Percentiles rank a stretch among this genome's conserved stretches.
Evolutionary conservation across 148 eudicot species (phyloP).

Genomic region (Cornus suecica): DNA sequence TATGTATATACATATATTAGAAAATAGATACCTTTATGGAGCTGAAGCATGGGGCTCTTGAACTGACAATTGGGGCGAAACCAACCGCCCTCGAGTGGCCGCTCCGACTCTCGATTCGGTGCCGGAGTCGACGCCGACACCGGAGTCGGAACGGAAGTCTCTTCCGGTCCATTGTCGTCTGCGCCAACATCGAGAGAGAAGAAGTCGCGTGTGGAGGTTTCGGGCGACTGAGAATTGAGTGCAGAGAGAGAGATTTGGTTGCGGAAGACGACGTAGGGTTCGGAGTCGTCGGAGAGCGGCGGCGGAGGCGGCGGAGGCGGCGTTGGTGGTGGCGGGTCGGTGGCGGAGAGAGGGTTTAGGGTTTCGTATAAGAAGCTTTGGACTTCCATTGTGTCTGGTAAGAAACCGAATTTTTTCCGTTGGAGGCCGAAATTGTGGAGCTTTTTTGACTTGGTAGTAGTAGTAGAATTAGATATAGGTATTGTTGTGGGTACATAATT

Average conservation of each 20-base stretch:
- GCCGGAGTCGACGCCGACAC: neutral
- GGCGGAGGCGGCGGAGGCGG: constrained; percentile 17
- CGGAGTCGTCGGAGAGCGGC: constrained; percentile 29
- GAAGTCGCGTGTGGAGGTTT: constrained; percentile 46
- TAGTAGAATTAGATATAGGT: too few species aligned
- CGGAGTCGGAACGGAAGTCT: constrained; percentile 14
- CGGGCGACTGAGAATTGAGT: constrained; percentile 17
- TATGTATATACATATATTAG: too few species aligned
- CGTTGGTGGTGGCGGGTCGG: constrained; percentile 19
- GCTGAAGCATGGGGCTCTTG: constrained; percentile 92
- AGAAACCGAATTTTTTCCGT: too few species aligned
- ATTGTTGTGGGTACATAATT: too few species aligned
- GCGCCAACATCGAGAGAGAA: constrained; percentile 61
- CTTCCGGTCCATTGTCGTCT: constrained; percentile 16
- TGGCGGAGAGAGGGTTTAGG: constrained; percentile 50
- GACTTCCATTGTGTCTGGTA: constrained; percentile 31
- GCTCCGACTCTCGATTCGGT: constrained; percentile 24
- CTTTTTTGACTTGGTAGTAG: too few species aligned
- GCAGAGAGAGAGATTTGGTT: constrained; percentile 49
- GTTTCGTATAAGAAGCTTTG: constrained; percentile 56
- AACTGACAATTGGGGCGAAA: constrained; percentile 69
- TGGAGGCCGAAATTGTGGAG: too few species aligned
- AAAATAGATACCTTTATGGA: constrained; percentile 63
- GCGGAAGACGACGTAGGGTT: constrained; percentile 58
- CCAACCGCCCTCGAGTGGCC: constrained; percentile 77